Conservation (phyloP, 352 stramenopile genomes). For the Thraustochytrium striatum region DNA sequence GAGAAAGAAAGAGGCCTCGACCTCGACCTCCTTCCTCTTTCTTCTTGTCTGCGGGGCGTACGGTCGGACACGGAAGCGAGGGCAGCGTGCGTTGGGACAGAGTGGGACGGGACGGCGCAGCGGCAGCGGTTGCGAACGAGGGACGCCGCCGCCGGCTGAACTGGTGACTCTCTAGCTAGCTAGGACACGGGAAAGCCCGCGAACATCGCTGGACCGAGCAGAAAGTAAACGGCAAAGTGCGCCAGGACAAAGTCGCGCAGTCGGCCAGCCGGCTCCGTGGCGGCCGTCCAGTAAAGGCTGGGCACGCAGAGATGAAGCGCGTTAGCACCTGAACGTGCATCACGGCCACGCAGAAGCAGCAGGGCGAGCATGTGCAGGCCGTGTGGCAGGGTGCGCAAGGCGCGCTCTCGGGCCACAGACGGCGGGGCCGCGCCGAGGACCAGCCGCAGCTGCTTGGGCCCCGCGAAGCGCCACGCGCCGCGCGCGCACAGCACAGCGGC, state of each 20-base stretch:
- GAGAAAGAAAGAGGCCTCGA: too few relatives aligned
- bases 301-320: constrained; percentile 68
- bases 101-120: too few relatives aligned
- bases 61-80: too few relatives aligned
- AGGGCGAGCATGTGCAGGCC: constrained; percentile 70
- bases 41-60: too few relatives aligned
- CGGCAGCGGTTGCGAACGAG: too few relatives aligned
- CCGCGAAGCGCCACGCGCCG: constrained; percentile 59
- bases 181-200: too few relatives aligned
- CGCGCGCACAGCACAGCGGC: constrained; percentile 68
- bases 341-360: constrained; percentile 69
- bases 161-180: too few relatives aligned
- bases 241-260: neutral
- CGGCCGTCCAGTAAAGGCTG: constrained; percentile 68
- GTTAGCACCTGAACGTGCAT: constrained; percentile 78
- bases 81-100: too few relatives aligned
- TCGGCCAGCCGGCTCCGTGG: neutral
- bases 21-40: too few relatives aligned
- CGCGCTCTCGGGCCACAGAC: neutral
- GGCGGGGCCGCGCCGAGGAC: too few relatives aligned
- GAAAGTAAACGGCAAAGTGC: neutral
- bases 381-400: constrained; percentile 60
- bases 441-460: constrained; percentile 46
- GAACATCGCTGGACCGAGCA: constrained; percentile 27
- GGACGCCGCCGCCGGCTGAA: too few relatives aligned